Evolutionary conservation across 768 basidiomycete species (phyloP).

Genomic region (Tylopilus rubrobrunneus): DNA sequence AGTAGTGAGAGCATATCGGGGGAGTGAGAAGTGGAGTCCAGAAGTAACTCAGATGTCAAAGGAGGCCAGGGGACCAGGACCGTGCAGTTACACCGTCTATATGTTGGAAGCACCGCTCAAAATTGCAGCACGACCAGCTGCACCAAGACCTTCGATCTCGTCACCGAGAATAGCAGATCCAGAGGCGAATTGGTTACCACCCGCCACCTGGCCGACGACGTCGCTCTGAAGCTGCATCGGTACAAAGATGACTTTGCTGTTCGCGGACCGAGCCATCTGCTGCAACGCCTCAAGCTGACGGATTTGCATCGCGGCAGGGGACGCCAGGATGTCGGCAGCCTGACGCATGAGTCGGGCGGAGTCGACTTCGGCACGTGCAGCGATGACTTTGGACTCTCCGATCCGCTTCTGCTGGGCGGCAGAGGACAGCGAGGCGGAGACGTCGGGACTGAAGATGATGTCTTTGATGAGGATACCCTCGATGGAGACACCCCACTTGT

Average conservation of each 20-base stretch:
- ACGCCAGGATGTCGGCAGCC: slow-evolving; percentile 91
- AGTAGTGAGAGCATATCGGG: not conserved
- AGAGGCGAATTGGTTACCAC: slow-evolving; percentile 19
- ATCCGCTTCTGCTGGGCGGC: slow-evolving; percentile 97
- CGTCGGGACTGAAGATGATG: slow-evolving; percentile 88
- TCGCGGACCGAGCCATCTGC: slow-evolving; percentile 88
- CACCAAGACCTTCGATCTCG: slow-evolving; percentile 25
- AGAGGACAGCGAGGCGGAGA: slow-evolving; percentile 86
- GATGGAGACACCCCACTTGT: slow-evolving; percentile 96
- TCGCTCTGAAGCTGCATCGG: slow-evolving; percentile 88
- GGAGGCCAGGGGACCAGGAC: not conserved
- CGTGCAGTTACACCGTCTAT: slow-evolving; percentile 6
- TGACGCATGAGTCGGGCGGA: slow-evolving; percentile 94
- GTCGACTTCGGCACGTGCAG: slow-evolving; percentile 94
- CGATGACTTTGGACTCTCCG: slow-evolving; percentile 95
- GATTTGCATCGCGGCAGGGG: slow-evolving; percentile 97
- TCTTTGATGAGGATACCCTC: slow-evolving; percentile 96
- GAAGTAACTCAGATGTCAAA: not conserved
- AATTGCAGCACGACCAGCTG: slow-evolving; percentile 24
- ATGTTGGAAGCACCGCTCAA: slow-evolving; percentile 24
- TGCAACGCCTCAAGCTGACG: slow-evolving; percentile 94
- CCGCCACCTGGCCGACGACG: slow-evolving; percentile 46
- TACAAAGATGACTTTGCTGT: slow-evolving; percentile 90
- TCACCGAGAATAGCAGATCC: slow-evolving; percentile 22
- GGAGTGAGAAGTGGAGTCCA: not conserved